A percentile compares a stretch with the other conserved stretches of the same genome.
Conservation (phyloP, 106 monocot genomes). For the Iris macrosiphon region DNA sequence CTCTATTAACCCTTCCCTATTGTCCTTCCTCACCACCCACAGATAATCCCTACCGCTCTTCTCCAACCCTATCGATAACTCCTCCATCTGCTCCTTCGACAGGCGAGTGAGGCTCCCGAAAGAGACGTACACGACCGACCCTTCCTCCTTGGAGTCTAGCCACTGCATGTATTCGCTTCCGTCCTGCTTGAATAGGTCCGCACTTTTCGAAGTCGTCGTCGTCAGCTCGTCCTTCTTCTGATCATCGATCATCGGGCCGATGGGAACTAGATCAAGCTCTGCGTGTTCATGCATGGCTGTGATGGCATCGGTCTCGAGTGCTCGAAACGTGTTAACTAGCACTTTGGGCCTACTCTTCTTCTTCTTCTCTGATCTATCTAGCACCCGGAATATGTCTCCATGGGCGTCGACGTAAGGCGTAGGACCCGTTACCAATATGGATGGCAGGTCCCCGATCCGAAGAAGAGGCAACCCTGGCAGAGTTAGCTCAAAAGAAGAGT, state of each 20-base stretch:
- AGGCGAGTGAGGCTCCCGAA: conserved; percentile 27
- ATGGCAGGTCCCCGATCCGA: background rate
- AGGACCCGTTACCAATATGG: background rate
- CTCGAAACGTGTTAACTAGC: conserved; percentile 1
- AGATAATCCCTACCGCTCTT: conserved; percentile 26
- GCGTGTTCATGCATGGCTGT: background rate
- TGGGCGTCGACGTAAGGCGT: background rate
- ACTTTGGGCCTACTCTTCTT: no score
- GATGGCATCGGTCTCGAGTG: background rate
- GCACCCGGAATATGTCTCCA: background rate
- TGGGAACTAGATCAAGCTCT: background rate
- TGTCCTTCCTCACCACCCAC: conserved; percentile 35
- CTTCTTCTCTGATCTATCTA: background rate
- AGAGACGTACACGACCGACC: conserved; percentile 38
- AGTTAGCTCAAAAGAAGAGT: background rate
- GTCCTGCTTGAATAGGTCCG: conserved; percentile 11
- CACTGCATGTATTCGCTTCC: conserved; percentile 14
- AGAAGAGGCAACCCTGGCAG: background rate
- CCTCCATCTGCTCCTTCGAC: conserved; percentile 25
- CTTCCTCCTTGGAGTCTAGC: conserved; percentile 14
- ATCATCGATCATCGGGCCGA: background rate
- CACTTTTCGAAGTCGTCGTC: background rate
- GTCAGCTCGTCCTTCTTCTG: no score
- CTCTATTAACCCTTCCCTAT: background rate
- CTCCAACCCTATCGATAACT: conserved; percentile 19